Evolutionary conservation across 257 asterid genomes (phyloP).

Genomic region (Orobanche coerulescens): DNA sequence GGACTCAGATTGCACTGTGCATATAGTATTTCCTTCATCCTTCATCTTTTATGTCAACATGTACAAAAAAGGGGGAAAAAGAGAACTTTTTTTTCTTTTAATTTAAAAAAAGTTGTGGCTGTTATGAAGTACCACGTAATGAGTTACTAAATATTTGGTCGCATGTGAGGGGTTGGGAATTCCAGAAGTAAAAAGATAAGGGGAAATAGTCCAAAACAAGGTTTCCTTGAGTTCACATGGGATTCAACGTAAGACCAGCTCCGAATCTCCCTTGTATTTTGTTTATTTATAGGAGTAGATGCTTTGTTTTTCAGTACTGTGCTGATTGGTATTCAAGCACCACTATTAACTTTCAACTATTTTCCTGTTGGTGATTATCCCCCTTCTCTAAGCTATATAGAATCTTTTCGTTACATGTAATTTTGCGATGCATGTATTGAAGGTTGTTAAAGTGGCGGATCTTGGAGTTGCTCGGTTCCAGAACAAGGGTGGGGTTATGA

Average conservation of each 20-base stretch:
- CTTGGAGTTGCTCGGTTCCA: constrained; percentile 98
- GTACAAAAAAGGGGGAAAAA: too few relatives aligned
- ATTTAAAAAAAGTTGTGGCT: too few relatives aligned
- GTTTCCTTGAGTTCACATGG: constrained; percentile 2
- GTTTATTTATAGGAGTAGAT: too few relatives aligned
- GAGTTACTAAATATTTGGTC: not conserved
- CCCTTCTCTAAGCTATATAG: not conserved
- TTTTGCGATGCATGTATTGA: constrained; percentile 16
- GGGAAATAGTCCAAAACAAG: not conserved
- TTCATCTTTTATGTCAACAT: not conserved
- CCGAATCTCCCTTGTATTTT: too few relatives aligned
- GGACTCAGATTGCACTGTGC: not conserved
- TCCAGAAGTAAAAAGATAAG: not conserved
- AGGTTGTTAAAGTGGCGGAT: constrained; percentile 98
- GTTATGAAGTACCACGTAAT: not conserved
- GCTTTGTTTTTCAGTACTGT: too few relatives aligned
- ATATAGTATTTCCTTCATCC: not conserved
- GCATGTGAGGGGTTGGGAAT: constrained; percentile 8
- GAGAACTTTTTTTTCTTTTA: too few relatives aligned
- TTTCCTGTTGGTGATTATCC: not conserved
- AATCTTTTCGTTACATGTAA: not conserved
- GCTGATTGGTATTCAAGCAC: not conserved
- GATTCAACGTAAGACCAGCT: not conserved
- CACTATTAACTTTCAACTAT: not conserved
- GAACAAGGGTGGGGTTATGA: constrained; percentile 84